Evolutionary conservation across 768 basidiomycete genomes (phyloP), one percentile per base, ranked within the genome.

Genomic region (Pleurotus ostreatus): DNA sequence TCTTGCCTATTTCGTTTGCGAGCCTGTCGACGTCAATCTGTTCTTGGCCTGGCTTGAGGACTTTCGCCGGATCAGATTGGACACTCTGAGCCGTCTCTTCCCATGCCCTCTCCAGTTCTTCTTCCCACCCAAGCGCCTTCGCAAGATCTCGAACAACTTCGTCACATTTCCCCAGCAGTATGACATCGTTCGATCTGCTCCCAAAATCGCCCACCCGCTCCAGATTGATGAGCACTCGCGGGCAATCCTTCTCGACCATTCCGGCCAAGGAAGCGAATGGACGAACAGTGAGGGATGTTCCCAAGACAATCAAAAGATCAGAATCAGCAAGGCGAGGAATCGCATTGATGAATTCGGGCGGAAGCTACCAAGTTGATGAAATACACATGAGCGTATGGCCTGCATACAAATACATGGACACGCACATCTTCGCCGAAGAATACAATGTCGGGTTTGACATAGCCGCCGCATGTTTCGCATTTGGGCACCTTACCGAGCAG

Each of bases 381-480:
- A 22, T 45, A 1, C 18, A 44, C 53, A 11, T 34, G 9, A 34
- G 9, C 11, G 30, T 34, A 34, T 11, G 2, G 30, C 30, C 8
- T 9, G 11, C 30, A 11, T 11, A 34, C 7, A 15, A 56, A 53
- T 13, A 16, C 7, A 57, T 38, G 45, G n/a, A 23, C 13, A 72
- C 84, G 30, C 65, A 89, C 86, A 38, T 78, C 65, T 71, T 93
- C 89, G 20, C 94, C 93, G 63, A 96, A 95, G 71, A 96, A 95
- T 11, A 96, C 91, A 43, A 96, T 96, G 64, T 96, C 90, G n/a
- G 93, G 93, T 69, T 95, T 94, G 13, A 94, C 85, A 39, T 92
- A 74, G 0, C 92, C 92, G 1, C 72, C 74, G 60, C 93, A 94
- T 3, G 56, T 57, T 25, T 68, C 68, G 66, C 96, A 98, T 47